These are phyloP conservation scores for Scedosporium aurantiacum DNA, from an alignment of 2,329 filamentous ascomycete species.

Conservation along the genomic window DNA sequence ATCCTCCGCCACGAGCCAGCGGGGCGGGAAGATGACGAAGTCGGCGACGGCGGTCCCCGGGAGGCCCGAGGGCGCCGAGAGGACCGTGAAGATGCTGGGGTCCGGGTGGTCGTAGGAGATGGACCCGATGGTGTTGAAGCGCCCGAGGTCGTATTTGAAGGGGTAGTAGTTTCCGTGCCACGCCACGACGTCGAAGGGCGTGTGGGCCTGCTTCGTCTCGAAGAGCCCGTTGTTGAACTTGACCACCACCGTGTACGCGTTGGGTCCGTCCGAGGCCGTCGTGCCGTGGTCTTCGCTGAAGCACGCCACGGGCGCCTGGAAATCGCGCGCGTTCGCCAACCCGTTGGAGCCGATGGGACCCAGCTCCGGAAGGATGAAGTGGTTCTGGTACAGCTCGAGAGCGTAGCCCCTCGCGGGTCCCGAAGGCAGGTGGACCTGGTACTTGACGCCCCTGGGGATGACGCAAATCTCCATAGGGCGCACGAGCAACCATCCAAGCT, in stretches of 20 bases:
- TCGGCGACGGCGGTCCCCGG: constrained; percentile 56
- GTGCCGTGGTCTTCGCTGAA: constrained; percentile 46
- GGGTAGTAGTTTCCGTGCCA: constrained; percentile 76
- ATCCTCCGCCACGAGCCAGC: constrained; percentile 58
- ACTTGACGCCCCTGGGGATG: constrained; percentile 57
- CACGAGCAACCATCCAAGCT: constrained; percentile 57
- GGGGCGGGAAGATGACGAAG: constrained; percentile 62
- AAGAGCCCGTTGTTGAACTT: constrained; percentile 62
- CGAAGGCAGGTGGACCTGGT: constrained; percentile 50
- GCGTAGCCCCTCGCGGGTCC: constrained; percentile 57
- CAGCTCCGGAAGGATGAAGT: constrained; percentile 56
- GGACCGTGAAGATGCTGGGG: constrained; percentile 65
- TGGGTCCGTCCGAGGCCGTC: constrained; percentile 22
- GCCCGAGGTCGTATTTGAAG: constrained; percentile 70
- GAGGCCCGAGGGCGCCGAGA: constrained; percentile 50
- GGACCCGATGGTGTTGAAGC: constrained; percentile 64
- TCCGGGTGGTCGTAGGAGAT: constrained; percentile 70
- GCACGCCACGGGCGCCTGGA: constrained; percentile 54
- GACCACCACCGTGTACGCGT: constrained; percentile 38
- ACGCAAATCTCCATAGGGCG: constrained; percentile 64
- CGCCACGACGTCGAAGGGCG: constrained; percentile 67
- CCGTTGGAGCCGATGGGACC: constrained; percentile 59
- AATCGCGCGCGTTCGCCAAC: constrained; percentile 59
- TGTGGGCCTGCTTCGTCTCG: constrained; percentile 53
- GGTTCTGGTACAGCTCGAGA: constrained; percentile 56